A percentile compares a stretch with the other conserved stretches of the same genome.
These are phyloP conservation scores for Sedum album DNA, from an alignment of 164 flowering plant species.

Conservation along the genomic window DNA sequence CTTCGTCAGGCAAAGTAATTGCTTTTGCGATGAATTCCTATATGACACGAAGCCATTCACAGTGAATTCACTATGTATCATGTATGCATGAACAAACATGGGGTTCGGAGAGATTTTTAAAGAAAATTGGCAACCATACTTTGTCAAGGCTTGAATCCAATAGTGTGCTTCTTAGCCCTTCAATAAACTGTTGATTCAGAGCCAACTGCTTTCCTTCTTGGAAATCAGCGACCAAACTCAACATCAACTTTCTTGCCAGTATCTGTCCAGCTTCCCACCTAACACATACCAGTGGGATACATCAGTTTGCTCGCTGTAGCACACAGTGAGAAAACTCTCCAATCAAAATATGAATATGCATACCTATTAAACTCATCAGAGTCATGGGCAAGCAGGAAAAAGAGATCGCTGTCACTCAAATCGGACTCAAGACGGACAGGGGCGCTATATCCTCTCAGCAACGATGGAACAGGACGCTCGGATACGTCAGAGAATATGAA, in stretches of 20 bases:
- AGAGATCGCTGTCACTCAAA: slow-evolving; percentile 68
- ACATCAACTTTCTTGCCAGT: slow-evolving; percentile 84
- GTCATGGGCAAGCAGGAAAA: slow-evolving; percentile 91
- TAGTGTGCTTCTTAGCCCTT: slow-evolving; percentile 66
- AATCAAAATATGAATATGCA: slow-evolving; percentile 4
- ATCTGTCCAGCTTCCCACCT: slow-evolving; percentile 99
- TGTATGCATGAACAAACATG: too few species aligned
- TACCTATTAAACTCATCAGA: slow-evolving; percentile 96
- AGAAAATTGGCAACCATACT: too few species aligned
- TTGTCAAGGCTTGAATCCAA: slow-evolving; percentile 72
- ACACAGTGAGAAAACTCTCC: not conserved
- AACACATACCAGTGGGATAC: slow-evolving; percentile 8
- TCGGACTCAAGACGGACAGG: slow-evolving; percentile 80
- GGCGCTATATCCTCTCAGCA: slow-evolving; percentile 83
- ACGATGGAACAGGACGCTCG: slow-evolving; percentile 74
- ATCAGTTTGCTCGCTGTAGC: not conserved
- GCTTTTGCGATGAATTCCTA: slow-evolving; percentile 96
- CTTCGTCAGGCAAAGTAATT: slow-evolving; percentile 78
- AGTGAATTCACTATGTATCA: too few species aligned
- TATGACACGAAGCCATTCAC: slow-evolving; percentile 16
- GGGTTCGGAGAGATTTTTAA: too few species aligned
- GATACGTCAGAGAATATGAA: slow-evolving; percentile 68
- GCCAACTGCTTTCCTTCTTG: slow-evolving; percentile 67
- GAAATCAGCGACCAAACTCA: slow-evolving; percentile 68
- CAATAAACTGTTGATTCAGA: slow-evolving; percentile 64